Evolutionary conservation across 2,329 filamentous ascomycete genomes (phyloP).

Genomic region (Penicillium concentricum): DNA sequence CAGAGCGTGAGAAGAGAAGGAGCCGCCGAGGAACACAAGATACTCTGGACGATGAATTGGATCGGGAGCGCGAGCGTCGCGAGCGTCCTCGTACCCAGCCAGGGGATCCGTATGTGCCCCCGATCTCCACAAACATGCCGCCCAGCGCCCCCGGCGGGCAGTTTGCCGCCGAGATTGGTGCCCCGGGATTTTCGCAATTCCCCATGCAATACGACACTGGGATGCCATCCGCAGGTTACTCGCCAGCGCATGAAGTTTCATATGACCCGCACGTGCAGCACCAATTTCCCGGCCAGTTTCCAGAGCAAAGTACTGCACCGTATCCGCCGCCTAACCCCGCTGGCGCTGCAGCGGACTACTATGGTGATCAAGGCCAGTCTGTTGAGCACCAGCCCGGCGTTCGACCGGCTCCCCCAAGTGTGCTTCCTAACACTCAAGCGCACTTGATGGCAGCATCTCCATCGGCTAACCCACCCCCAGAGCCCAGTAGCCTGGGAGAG

Average conservation of each 20-base stretch:
- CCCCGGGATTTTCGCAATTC: slow-evolving; percentile 35
- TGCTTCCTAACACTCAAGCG: slow-evolving; percentile 56
- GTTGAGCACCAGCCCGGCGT: slow-evolving; percentile 61
- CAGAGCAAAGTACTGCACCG: slow-evolving; percentile 45
- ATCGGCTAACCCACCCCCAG: slow-evolving; percentile 53
- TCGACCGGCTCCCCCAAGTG: slow-evolving; percentile 51
- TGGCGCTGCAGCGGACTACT: slow-evolving; percentile 61
- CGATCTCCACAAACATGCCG: slow-evolving; percentile 20
- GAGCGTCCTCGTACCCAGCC: slow-evolving; percentile 33
- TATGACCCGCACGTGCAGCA: slow-evolving; percentile 52
- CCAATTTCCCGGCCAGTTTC: slow-evolving; percentile 61
- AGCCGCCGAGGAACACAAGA: slow-evolving; percentile 20
- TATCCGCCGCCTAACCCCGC: slow-evolving; percentile 49
- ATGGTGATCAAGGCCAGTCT: slow-evolving; percentile 61
- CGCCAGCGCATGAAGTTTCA: slow-evolving; percentile 23
- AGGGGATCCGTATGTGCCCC: slow-evolving; percentile 28
- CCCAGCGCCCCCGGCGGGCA: slow-evolving; percentile 26
- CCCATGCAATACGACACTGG: slow-evolving; percentile 33
- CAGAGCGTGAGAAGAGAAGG: slow-evolving; percentile 26
- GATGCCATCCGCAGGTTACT: slow-evolving; percentile 16
- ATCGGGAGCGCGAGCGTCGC: slow-evolving; percentile 21
- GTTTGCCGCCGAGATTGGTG: slow-evolving; percentile 32
- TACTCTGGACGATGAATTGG: slow-evolving; percentile 18
- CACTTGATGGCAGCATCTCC: slow-evolving; percentile 57
- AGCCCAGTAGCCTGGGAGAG: slow-evolving; percentile 54